Evolutionary conservation across 2,329 filamentous ascomycete genomes (phyloP), one percentile per base, ranked within the genome.

Genomic region (Penicillium olsonii): DNA sequence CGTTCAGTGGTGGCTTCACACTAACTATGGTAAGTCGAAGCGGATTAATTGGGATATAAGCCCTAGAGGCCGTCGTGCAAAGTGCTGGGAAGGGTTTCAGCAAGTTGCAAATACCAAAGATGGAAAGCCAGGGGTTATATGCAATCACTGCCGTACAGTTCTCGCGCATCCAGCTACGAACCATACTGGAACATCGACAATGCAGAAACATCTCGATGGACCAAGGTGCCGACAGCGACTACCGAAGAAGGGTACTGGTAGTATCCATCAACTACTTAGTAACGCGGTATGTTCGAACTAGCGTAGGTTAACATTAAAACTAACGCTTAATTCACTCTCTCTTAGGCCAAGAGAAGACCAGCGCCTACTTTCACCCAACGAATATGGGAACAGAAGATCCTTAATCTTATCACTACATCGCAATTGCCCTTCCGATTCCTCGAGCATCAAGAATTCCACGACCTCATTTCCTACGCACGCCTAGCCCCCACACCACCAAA

Each of bases 81-180:
- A 38, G 18, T 38, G 35, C 35, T 38, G 35, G 35, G 8, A 22
- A 38, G 35, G 35, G 18, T 38, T 38, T 15, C 35, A 38, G 6
- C 35, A 38, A 38, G 35, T 38, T 38, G 35, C 35, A 38, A 38
- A 38, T 38, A 19, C 18, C 11, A 38, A 38, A 38, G 35, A 38
- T 38, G 35, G 35, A n/a, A 38, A 38, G 35, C 35, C 18, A 38
- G 35, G 35, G 6, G 35, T 22, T 38, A 38, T 38, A 11, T 38
- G 35, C n/a, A 38, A 38, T 38, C 2, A 22, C 6, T 38, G 35
- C 35, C 18, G 18, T 9, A 38, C 35, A 22, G 35, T 38, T 38
- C 35, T 38, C 8, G 12, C 18, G 35, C 35, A 38, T 38, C 35
- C 35, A 38, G 35, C 35, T 24, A 38, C 18, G 11, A 38, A 38